Evolutionary conservation across 805 yeast species (phyloP).

Genomic region (Pichia insulana): DNA sequence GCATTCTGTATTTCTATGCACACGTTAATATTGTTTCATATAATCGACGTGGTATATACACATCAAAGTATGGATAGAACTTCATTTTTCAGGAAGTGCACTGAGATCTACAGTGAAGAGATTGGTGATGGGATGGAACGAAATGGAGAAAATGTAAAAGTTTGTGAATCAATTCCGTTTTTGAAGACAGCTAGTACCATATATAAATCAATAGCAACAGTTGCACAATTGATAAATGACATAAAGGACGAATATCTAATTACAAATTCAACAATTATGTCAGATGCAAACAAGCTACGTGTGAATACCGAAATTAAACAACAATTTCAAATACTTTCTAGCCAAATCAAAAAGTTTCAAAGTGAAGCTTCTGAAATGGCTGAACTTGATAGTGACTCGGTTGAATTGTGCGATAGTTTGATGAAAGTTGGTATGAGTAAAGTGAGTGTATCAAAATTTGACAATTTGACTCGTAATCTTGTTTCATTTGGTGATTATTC

Average conservation of each 20-base stretch:
- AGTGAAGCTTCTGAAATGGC: background rate
- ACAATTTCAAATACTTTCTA: slow-evolving; percentile 17
- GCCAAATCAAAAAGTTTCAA: slow-evolving; percentile 22
- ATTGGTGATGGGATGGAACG: too few species aligned
- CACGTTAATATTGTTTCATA: too few species aligned
- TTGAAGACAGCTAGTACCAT: background rate
- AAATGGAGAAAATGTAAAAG: too few species aligned
- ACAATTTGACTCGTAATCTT: slow-evolving; percentile 18
- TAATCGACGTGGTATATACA: too few species aligned
- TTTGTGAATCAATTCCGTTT: background rate
- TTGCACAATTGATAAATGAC: slow-evolving; percentile 2
- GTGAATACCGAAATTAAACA: slow-evolving; percentile 13
- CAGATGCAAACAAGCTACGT: background rate
- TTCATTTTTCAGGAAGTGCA: background rate
- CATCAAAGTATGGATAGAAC: background rate
- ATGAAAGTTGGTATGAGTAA: slow-evolving; percentile 1
- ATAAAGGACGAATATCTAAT: background rate
- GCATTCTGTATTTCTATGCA: too few species aligned
- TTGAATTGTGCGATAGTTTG: background rate
- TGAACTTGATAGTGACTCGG: background rate
- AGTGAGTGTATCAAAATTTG: background rate
- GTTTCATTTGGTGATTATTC: slow-evolving; percentile 30
- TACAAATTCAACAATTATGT: background rate
- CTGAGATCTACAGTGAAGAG: background rate
- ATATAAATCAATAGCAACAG: background rate